Conservation (phyloP, 116 monocot genomes). For the Thalassia testudinum region DNA sequence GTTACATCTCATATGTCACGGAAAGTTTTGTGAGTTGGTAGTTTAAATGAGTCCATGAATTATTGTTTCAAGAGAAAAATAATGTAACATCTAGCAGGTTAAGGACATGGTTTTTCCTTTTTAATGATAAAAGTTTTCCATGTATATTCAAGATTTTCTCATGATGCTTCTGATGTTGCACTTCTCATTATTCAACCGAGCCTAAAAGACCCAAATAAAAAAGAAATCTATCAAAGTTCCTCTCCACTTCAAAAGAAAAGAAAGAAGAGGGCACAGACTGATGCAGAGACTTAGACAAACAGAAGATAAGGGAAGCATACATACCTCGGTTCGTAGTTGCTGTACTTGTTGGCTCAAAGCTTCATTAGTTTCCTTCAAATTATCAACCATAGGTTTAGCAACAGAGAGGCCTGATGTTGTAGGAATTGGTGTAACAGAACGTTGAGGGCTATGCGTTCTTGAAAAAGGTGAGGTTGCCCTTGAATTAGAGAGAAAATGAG, state of each 20-base stretch:
- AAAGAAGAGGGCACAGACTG: background rate
- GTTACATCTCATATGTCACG: no score
- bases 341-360: conserved; percentile 56
- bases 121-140: no score
- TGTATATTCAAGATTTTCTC: no score
- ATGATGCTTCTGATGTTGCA: no score
- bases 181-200: no score
- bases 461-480: conserved; percentile 80
- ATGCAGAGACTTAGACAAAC: background rate
- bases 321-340: conserved; percentile 50
- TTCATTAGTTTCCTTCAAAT: conserved; percentile 62
- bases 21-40: no score
- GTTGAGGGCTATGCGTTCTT: conserved; percentile 40
- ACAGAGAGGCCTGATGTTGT: conserved; percentile 48
- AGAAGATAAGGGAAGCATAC: background rate
- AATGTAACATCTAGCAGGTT: no score
- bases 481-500: conserved; percentile 37
- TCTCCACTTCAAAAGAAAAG: background rate
- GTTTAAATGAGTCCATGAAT: no score
- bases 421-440: conserved; percentile 60
- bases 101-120: no score
- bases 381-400: conserved; percentile 38
- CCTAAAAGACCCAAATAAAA: no score
- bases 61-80: no score
- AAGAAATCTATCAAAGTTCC: no score